phyloP scores from a whole-genome alignment of 2,329 filamentous ascomycete genomes.

The Aspergillus sp. region DNA sequence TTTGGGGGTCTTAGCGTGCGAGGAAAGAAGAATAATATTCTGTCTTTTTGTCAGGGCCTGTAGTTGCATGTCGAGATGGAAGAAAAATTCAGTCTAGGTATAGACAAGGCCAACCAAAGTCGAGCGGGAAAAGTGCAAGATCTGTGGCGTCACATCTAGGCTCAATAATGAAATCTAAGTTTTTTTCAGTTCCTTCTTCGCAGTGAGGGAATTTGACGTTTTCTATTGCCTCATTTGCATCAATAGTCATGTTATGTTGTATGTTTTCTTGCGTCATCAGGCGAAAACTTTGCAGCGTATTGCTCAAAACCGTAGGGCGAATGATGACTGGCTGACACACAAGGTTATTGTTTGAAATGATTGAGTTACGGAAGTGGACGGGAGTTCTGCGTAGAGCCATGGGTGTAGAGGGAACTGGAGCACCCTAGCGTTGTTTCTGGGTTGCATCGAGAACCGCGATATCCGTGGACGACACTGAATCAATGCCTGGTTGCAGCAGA shows the following conservation, averaged over 20 bases:
- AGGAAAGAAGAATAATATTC: too few relatives aligned
- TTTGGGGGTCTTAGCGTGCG: too few relatives aligned
- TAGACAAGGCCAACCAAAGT: not conserved
- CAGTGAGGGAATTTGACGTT: not conserved
- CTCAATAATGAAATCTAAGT: not conserved
- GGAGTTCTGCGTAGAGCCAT: not conserved
- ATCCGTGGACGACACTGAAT: too few relatives aligned
- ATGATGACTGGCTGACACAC: not conserved
- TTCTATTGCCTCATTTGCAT: not conserved
- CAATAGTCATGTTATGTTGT: not conserved
- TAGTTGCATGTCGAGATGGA: not conserved
- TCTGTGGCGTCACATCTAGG: not conserved
- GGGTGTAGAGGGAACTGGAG: not conserved
- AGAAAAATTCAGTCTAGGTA: not conserved
- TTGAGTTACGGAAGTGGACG: constrained; percentile 3
- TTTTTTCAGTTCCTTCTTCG: too few relatives aligned
- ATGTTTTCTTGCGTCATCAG: constrained; percentile 2
- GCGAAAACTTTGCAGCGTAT: not conserved
- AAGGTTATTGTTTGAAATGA: not conserved
- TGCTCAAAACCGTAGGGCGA: not conserved
- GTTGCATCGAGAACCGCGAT: not conserved
- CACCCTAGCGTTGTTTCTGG: not conserved
- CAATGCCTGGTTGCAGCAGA: too few relatives aligned
- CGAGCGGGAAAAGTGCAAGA: not conserved
- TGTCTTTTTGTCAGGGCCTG: too few relatives aligned